Conservation (phyloP, 495 filamentous ascomycete species). For the Xylaria nigripes region DNA sequence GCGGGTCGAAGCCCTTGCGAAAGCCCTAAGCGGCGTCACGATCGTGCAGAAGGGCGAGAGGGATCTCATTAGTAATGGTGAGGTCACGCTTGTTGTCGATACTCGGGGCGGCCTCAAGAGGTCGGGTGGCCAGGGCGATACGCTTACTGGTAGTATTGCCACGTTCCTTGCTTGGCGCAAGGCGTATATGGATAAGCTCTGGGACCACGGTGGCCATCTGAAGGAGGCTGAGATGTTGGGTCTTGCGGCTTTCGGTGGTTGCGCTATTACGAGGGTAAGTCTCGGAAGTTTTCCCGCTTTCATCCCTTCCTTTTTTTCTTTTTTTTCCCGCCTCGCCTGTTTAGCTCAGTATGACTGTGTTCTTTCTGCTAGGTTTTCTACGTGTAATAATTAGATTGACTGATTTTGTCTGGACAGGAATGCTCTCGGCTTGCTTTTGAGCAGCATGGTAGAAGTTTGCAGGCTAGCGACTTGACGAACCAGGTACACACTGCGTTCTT, state of each 20-base stretch:
- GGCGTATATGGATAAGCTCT: constrained; percentile 74
- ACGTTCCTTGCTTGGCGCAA: constrained; percentile 82
- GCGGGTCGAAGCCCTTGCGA: constrained; percentile 63
- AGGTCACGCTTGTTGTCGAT: constrained; percentile 63
- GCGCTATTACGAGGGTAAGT: constrained; percentile 66
- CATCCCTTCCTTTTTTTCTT: neutral
- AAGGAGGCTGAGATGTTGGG: constrained; percentile 58
- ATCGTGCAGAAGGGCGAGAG: constrained; percentile 83
- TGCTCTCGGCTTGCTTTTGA: constrained; percentile 83
- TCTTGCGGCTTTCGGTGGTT: constrained; percentile 78
- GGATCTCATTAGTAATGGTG: constrained; percentile 81
- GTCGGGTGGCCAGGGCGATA: constrained; percentile 93
- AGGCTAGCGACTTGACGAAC: constrained; percentile 90
- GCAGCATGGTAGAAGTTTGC: constrained; percentile 80
- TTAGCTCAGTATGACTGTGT: no score
- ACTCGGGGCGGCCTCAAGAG: constrained; percentile 75
- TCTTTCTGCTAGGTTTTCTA: neutral
- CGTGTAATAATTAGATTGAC: neutral
- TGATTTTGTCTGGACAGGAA: constrained; percentile 40
- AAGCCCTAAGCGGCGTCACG: constrained; percentile 77
- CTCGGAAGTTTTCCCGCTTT: neutral
- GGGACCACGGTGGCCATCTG: constrained; percentile 61
- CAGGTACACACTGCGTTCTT: constrained; percentile 79
- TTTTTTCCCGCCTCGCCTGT: neutral
- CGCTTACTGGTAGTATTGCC: constrained; percentile 79